Evolutionary conservation across 192 early-diverging fungal genomes (phyloP).

Genomic region (Lunasporangiospora selenospora): DNA sequence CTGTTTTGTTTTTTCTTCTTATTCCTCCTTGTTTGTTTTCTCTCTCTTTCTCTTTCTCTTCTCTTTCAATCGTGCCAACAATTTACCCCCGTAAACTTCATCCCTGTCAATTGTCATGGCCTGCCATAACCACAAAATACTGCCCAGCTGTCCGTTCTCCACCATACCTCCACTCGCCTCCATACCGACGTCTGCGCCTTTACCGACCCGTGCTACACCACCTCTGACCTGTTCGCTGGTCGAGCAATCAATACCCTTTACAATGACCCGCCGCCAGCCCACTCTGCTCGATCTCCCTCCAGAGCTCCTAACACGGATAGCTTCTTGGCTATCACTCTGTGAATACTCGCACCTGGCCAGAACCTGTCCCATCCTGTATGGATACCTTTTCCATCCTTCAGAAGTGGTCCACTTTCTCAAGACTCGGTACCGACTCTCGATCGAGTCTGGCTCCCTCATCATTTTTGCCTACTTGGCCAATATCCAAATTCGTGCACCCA

Average conservation of each 20-base stretch:
- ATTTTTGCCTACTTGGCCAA: conserved; percentile 53
- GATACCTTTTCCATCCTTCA: conserved; percentile 40
- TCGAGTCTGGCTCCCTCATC: conserved; percentile 48
- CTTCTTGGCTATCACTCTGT: conserved; percentile 23
- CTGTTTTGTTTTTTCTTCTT: background rate
- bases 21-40: conserved; percentile 1
- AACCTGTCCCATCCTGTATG: conserved; percentile 25
- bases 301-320: conserved; percentile 45
- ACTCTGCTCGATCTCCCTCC: conserved; percentile 32
- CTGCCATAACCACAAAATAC: background rate
- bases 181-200: background rate
- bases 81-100: background rate
- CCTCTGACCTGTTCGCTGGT: background rate
- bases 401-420: conserved; percentile 50
- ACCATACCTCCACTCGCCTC: background rate
- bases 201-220: too few relatives aligned
- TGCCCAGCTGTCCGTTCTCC: background rate
- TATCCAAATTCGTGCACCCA: conserved; percentile 44
- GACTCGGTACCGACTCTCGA: conserved; percentile 44
- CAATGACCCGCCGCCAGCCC: conserved; percentile 17
- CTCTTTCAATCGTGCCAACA: background rate
- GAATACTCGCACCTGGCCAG: conserved; percentile 45
- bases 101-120: background rate
- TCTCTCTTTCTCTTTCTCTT: background rate
- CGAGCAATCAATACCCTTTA: conserved; percentile 1